phyloP scores from a whole-genome alignment of 805 yeast species.

The Blastobotrys attinorum region DNA sequence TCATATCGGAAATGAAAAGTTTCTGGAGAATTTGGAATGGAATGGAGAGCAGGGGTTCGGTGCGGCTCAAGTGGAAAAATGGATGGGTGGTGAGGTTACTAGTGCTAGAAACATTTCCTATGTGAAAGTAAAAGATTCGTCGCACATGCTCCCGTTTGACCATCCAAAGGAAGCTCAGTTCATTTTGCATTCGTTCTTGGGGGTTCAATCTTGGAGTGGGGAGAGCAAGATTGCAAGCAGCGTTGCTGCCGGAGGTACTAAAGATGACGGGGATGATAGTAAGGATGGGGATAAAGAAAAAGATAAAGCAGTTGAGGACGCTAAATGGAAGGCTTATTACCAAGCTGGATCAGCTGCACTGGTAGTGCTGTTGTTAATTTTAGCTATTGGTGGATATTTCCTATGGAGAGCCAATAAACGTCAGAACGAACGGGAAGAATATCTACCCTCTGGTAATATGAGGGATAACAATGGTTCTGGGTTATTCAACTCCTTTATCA shows the following conservation, averaged over 20 bases:
- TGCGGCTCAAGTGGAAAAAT: constrained; percentile 26
- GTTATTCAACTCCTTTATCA: constrained; percentile 12
- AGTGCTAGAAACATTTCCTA: constrained; percentile 69
- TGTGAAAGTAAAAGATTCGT: constrained; percentile 62
- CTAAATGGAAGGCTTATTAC: constrained; percentile 30
- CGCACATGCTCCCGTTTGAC: constrained; percentile 94
- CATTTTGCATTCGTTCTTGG: constrained; percentile 44
- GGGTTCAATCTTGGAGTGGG: constrained; percentile 18
- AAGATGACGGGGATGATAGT: neutral
- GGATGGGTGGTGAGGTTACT: constrained; percentile 37
- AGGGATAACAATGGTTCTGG: constrained; percentile 12
- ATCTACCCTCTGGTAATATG: no score
- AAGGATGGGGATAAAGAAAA: constrained; percentile 11
- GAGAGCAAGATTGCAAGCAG: constrained; percentile 3
- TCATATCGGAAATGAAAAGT: constrained; percentile 59
- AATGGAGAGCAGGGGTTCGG: constrained; percentile 38
- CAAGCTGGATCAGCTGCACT: constrained; percentile 32
- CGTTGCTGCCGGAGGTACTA: neutral
- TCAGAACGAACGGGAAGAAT: no score
- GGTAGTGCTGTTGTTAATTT: constrained; percentile 26
- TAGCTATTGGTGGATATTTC: constrained; percentile 13
- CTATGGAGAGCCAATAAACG: constrained; percentile 17
- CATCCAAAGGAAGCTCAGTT: constrained; percentile 62
- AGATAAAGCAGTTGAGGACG: constrained; percentile 24
- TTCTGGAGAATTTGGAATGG: constrained; percentile 60